Evolutionary conservation across 148 eudicot species (phyloP).

Genomic region (Camellia sinensis): DNA sequence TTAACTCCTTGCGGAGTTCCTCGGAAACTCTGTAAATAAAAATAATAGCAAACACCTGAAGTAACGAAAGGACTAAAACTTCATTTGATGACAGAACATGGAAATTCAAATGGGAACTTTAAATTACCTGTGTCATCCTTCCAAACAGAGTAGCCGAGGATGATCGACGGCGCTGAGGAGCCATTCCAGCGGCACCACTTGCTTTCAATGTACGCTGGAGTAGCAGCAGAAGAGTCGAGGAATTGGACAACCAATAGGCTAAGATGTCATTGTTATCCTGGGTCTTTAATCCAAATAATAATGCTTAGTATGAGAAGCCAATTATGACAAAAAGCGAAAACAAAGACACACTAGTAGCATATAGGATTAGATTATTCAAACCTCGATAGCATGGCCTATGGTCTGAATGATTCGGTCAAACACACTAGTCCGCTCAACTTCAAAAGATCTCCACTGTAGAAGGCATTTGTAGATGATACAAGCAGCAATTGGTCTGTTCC

Average conservation of each 20-base stretch:
- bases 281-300: constrained; percentile 39
- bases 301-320: constrained; percentile 6
- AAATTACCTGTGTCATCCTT: constrained; percentile 66
- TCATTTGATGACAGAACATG: background rate
- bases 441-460: constrained; percentile 98
- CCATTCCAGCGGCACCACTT: constrained; percentile 83
- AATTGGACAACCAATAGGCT: constrained; percentile 97
- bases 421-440: constrained; percentile 89
- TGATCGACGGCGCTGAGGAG: constrained; percentile 88
- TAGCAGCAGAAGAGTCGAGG: constrained; percentile 80
- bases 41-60: background rate
- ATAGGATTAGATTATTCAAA: constrained; percentile 20
- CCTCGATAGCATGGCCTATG: constrained; percentile 94
- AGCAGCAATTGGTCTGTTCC: constrained; percentile 85
- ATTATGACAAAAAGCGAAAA: background rate
- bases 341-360: background rate
- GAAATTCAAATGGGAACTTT: constrained; percentile 6
- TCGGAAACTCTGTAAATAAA: constrained; percentile 67
- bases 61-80: constrained; percentile 3
- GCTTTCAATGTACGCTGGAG: constrained; percentile 96
- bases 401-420: constrained; percentile 92
- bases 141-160: constrained; percentile 79
- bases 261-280: constrained; percentile 88
- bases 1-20: constrained; percentile 78
- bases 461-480: constrained; percentile 93